Base-by-base conservation (phyloP, 768 basidiomycete genomes). In the Nevesoporus exiguus region DNA sequence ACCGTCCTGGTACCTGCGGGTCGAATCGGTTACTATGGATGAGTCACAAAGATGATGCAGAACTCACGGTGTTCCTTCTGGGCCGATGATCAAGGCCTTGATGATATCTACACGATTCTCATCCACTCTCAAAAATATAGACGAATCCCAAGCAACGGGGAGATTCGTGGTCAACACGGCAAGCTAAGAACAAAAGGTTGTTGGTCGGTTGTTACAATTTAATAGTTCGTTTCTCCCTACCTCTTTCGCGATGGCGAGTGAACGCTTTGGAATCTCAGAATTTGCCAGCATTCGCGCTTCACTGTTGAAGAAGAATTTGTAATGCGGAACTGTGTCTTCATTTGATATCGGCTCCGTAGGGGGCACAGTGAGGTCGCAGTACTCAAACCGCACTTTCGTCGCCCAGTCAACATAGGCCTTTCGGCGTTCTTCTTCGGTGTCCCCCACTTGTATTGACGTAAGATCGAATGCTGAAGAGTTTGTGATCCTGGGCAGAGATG, bases 181-280 rank as follows among this genome's bases (percentile, higher is more conserved):
- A 56, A 97, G 84, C 92, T 93, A 37, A 58, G n/a, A 55, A 56
- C 47, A 33, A 49, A 56, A 33, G 60, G 17, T 59, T 51, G 55
- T 60, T 7, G 54, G 55, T 60, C 7, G 54, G 53, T 14, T 25
- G 9, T 48, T 19, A 27, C 7, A 13, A 29, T 37, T 50, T 17
- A 9, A 40, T 33, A 45, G 42, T 21, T 48, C 24, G 39, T 48
- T 31, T 21, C n/a, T 49, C 25, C n/a, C 22, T 64, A 88, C 89
- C 81, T 96, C 93, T 73, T 97, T 98, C 4, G 95, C 95, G 57
- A 98, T 97, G 10, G 94, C 94, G 54, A 97, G 76, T 1, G 90
- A 93, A 41, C 95, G 80, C 71, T 92, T 95, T 6, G 93, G 93
- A 50, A 94, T 90, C 64, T 92, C 89, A 21, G 90, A 86, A 61